Evolutionary conservation across 2,329 filamentous ascomycete genomes (phyloP).

Genomic region (Dothistroma septosporum): DNA sequence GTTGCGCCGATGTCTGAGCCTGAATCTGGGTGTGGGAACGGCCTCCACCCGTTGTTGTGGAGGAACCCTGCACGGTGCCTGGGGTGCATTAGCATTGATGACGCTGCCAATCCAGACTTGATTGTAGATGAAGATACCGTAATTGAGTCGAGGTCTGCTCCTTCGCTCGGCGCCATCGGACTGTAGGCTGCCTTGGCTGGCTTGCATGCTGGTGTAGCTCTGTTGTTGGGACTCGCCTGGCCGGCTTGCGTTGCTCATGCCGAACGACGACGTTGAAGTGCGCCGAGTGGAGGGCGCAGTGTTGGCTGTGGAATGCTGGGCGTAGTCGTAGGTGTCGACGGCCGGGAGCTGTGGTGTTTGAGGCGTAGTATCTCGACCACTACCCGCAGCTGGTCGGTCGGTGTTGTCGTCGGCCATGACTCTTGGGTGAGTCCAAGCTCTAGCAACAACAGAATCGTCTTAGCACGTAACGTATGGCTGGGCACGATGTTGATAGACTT

Average conservation of each 20-base stretch:
- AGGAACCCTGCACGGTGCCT: slow-evolving; percentile 26
- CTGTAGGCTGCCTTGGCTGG: slow-evolving; percentile 26
- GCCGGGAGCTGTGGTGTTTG: neutral
- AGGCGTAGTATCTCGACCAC: slow-evolving; percentile 7
- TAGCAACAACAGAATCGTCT: slow-evolving; percentile 5
- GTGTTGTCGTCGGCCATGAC: slow-evolving; percentile 20
- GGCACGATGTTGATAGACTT: slow-evolving; percentile 11
- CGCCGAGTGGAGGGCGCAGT: slow-evolving; percentile 22
- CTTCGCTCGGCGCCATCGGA: slow-evolving; percentile 20
- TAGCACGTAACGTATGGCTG: slow-evolving; percentile 7
- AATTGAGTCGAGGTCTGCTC: slow-evolving; percentile 28
- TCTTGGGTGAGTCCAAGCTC: slow-evolving; percentile 9
- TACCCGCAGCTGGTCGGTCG: slow-evolving; percentile 9
- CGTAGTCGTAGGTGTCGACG: slow-evolving; percentile 19
- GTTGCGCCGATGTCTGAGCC: slow-evolving; percentile 7
- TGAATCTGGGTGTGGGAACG: slow-evolving; percentile 7
- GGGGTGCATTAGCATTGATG: slow-evolving; percentile 7
- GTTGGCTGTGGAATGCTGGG: slow-evolving; percentile 13
- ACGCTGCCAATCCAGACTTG: neutral
- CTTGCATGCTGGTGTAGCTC: slow-evolving; percentile 22
- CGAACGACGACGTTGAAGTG: slow-evolving; percentile 22
- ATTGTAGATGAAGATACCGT: slow-evolving; percentile 21
- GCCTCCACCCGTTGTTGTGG: slow-evolving; percentile 15
- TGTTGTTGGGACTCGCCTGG: slow-evolving; percentile 17
- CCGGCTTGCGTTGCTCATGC: slow-evolving; percentile 17